These are phyloP conservation scores for Dissoconium aciculare DNA, from an alignment of 2,329 filamentous ascomycete species.

Conservation along the genomic window DNA sequence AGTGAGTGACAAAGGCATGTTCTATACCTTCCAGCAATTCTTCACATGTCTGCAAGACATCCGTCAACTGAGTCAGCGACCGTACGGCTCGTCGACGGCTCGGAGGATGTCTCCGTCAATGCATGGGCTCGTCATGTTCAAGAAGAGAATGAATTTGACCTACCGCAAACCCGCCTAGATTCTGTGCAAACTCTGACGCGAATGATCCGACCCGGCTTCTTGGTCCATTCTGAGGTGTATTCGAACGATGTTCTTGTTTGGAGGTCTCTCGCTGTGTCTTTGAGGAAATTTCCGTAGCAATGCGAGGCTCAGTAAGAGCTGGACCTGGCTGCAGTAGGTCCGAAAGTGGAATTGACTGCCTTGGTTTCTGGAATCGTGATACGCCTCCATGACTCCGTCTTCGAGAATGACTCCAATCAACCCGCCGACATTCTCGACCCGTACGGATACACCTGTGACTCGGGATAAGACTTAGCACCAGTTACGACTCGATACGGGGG, in stretches of 20 bases:
- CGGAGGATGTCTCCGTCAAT: neutral
- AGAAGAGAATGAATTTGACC: constrained; percentile 2
- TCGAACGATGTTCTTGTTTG: too few relatives aligned
- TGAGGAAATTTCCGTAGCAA: constrained; percentile 1
- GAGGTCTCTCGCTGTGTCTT: constrained; percentile 4
- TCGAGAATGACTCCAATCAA: constrained; percentile 17
- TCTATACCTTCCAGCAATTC: constrained; percentile 15
- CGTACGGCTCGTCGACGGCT: neutral
- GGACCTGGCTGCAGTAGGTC: neutral
- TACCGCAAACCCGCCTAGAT: constrained; percentile 11
- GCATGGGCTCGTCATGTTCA: neutral
- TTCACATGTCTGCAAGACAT: constrained; percentile 7
- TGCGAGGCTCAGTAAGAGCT: constrained; percentile 4
- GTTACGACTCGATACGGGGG: neutral
- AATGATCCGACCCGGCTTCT: constrained; percentile 14
- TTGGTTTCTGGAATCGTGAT: constrained; percentile 4
- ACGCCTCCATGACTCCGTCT: constrained; percentile 12
- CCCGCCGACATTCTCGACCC: constrained; percentile 15
- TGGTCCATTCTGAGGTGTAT: constrained; percentile 6
- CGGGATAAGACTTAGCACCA: neutral
- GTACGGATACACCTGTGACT: constrained; percentile 16
- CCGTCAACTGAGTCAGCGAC: neutral
- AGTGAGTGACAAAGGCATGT: constrained; percentile 15
- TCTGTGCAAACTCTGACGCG: constrained; percentile 11
- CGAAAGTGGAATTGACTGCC: constrained; percentile 1